Base-by-base conservation (phyloP, 2,329 filamentous ascomycete species). In the Gremmenia infestans region DNA sequence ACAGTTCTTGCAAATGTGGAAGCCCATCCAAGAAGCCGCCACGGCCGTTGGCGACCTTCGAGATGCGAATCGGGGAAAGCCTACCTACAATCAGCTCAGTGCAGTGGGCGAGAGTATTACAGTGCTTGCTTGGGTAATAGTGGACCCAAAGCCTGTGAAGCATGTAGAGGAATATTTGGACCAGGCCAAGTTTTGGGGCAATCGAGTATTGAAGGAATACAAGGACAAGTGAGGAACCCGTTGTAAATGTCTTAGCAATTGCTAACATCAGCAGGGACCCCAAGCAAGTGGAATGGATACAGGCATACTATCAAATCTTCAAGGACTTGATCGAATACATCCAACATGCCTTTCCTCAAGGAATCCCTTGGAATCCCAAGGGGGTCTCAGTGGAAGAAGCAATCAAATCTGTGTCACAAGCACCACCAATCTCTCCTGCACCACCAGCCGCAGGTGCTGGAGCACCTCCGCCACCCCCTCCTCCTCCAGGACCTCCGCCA, bases 141-240 rank as follows among this genome's bases (percentile, higher is more conserved):
- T 94, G 49, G 89, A 95, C 52, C 81, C 77, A 61, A 91, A 91
- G 70, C 94, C 94, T 2, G 86, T 82, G 61, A 92, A 94, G 68
- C 89, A 92, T 67, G 88, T 97, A 48, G 86, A 86, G 48, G 92
- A 96, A 64, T 87, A 87, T 57, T 79, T 96, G 19, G 86, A 87
- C 32, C 87, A 91, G 50, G 90, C 92, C 42, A 88, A 97, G 71
- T 96, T 96, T 76, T 97, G 90, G 67, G 94, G 94, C 36, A 97
- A 99, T 76, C 85, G 92, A 65, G 89, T 99, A 39, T 76, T 97
- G 64, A 96, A 91, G 74, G 88, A 95, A 66, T 86, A 88, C 72
- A 97, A 95, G 74, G 92, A 89, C 61, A 87, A 84, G 85, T 88
- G 71, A 64, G 81, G 48, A 25, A 6, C 3, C 12, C 8, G 5